Conservation (phyloP, 2,329 filamentous ascomycete genomes). For the Ophiostoma ulmi region DNA sequence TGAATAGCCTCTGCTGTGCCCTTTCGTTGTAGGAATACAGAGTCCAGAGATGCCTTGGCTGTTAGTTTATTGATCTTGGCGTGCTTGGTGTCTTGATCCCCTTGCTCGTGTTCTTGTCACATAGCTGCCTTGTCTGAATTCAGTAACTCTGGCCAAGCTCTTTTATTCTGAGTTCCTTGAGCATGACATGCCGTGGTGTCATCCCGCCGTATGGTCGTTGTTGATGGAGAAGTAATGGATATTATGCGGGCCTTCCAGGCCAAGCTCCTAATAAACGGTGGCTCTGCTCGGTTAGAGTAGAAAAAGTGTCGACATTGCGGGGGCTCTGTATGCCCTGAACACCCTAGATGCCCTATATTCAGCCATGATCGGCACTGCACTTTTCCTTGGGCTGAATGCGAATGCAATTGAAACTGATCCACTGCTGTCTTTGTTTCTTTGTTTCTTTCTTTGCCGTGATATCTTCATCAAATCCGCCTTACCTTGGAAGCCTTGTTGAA, state of each 20-base stretch:
- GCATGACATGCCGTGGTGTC: not conserved
- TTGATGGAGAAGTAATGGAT: not conserved
- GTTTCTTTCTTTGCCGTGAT: not conserved
- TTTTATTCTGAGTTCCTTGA: not conserved
- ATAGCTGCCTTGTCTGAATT: not conserved
- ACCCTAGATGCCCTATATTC: not conserved
- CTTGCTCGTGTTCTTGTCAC: not conserved
- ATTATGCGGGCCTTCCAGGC: no score
- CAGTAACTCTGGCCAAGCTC: not conserved
- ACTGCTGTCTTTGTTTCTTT: not conserved
- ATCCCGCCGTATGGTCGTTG: not conserved
- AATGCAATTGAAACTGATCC: not conserved
- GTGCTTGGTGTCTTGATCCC: not conserved
- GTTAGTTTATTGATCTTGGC: not conserved
- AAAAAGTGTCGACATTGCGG: not conserved
- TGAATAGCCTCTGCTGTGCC: not conserved
- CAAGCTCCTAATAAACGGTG: not conserved
- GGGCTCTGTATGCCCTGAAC: not conserved
- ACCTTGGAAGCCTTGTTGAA: not conserved
- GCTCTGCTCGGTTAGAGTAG: conserved; percentile 7
- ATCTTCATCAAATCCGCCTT: not conserved
- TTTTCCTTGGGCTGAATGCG: conserved; percentile 4
- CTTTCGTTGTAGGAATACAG: not conserved
- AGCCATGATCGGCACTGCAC: not conserved
- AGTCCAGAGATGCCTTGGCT: not conserved